A percentile compares a stretch with the other conserved stretches of the same genome.
These are phyloP conservation scores for Coemansia sp. DNA, from an alignment of 192 early-diverging fungal genomes.

Conservation along the genomic window DNA sequence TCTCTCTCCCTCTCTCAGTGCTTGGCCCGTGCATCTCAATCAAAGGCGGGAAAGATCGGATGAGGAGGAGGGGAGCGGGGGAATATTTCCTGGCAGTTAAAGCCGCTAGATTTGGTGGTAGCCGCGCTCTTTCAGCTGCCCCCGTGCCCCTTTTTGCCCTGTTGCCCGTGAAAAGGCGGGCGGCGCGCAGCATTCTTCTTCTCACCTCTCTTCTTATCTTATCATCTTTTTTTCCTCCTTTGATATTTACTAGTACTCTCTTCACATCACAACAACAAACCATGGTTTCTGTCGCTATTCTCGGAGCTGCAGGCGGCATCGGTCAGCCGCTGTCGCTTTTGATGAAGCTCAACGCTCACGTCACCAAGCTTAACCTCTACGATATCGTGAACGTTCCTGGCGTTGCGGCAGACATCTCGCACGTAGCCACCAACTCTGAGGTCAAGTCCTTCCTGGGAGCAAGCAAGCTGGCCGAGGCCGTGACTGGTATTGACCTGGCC, in stretches of 20 bases:
- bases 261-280: neutral
- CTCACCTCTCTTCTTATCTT: slow-evolving; percentile 6
- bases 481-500: slow-evolving; percentile 74
- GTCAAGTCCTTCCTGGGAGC: slow-evolving; percentile 74
- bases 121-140: slow-evolving; percentile 3
- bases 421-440: slow-evolving; percentile 84
- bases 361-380: slow-evolving; percentile 89
- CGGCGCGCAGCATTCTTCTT: neutral
- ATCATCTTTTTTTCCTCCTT: neutral
- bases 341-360: slow-evolving; percentile 85
- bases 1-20: neutral
- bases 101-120: neutral
- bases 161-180: neutral
- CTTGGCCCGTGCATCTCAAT: neutral
- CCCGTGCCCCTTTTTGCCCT: neutral
- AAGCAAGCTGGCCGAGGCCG: slow-evolving; percentile 73
- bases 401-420: slow-evolving; percentile 94
- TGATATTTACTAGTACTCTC: neutral
- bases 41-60: neutral
- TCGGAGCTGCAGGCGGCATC: slow-evolving; percentile 91
- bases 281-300: slow-evolving; percentile 70
- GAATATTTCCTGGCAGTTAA: neutral
- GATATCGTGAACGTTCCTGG: slow-evolving; percentile 97
- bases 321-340: slow-evolving; percentile 97
- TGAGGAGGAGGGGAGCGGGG: slow-evolving; percentile 10